Base-by-base conservation (phyloP, 306 rosid genomes). In the Dalbergia oliveri region DNA sequence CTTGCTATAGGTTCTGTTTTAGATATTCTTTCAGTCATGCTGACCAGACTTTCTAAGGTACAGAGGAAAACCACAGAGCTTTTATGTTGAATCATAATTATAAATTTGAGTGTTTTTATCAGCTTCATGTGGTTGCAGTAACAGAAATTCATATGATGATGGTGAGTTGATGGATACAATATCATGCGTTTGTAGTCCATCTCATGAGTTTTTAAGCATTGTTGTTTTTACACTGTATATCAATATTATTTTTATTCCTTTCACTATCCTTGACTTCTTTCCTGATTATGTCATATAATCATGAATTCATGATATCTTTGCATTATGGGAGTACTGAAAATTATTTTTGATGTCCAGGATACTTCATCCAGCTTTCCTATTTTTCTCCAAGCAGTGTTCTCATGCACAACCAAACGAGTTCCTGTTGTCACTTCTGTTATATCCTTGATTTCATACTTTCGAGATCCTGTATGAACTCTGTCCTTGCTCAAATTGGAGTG, bases 41-140 rank as follows among this genome's bases (percentile, higher is more conserved):
- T 93, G 78, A 78, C 86, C 84, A 88, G 89, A 77, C 87, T 90
- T 83, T 83, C 96, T 0, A 90, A 95, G 99, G 97, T 95, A 87
- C 65, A 62, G 34, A 37, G 54, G 41, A 69, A 83, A 72, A 19
- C 37, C 51, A 39, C 47, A 26, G 26, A 44, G 59, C 2, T 58
- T 71, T 47, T 80, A 51, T 70, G 69, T 65, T 82, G 47, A 56
- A 75, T 66, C 81, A 64, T 21, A 21, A 9, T 61, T 23, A 77
- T 43, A 50, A 16, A 70, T 69, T 64, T 84, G 53, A 66, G 72
- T 72, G 47, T 57, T 72, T 84, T 59, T 75, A 61, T 69, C 57
- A n/a, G 45, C 62, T 56, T 8, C 70, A 60, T 50, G 33, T 53
- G 65, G 58, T 82, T 74, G 56, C 41, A 63, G 23, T 79, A 69